Evolutionary conservation across 2,329 filamentous ascomycete species (phyloP).

Genomic region (Cytospora piceae): DNA sequence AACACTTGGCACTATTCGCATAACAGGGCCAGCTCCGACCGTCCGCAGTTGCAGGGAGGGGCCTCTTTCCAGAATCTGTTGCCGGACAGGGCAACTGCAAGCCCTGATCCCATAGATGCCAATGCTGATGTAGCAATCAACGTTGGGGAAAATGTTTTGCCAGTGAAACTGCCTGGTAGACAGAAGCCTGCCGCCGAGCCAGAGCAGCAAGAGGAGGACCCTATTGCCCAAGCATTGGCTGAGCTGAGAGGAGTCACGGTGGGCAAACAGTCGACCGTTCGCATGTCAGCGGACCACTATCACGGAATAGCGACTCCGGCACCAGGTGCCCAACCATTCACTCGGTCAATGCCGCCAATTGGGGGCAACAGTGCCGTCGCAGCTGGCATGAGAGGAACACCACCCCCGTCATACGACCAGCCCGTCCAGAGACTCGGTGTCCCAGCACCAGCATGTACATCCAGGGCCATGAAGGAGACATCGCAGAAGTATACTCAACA

Average conservation of each 20-base stretch:
- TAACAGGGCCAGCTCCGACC: conserved; percentile 37
- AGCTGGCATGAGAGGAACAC: conserved; percentile 70
- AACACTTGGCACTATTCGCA: conserved; percentile 61
- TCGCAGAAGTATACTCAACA: conserved; percentile 87
- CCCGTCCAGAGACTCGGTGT: conserved; percentile 80
- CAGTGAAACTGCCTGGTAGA: conserved; percentile 79
- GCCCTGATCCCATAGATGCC: conserved; percentile 87
- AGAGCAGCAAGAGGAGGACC: conserved; percentile 70
- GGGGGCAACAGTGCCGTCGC: conserved; percentile 48
- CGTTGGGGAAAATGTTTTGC: conserved; percentile 93
- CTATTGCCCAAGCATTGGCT: conserved; percentile 88
- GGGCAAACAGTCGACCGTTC: conserved; percentile 75
- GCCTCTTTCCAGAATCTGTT: conserved; percentile 45
- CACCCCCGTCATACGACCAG: conserved; percentile 85
- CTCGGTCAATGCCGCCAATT: conserved; percentile 47
- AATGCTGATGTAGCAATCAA: conserved; percentile 92
- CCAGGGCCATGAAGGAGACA: conserved; percentile 92
- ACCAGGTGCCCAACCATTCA: conserved; percentile 52
- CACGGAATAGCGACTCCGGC: conserved; percentile 89
- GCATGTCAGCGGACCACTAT: conserved; percentile 95
- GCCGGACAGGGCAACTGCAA: conserved; percentile 53
- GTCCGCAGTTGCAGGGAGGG: conserved; percentile 44
- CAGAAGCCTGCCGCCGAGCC: conserved; percentile 48
- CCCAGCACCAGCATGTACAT: conserved; percentile 89
- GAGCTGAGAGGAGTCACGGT: conserved; percentile 83